A percentile compares a stretch with the other conserved stretches of the same genome.
Evolutionary conservation across 768 basidiomycete genomes (phyloP).

Genomic region (Phylloporus arenicola): DNA sequence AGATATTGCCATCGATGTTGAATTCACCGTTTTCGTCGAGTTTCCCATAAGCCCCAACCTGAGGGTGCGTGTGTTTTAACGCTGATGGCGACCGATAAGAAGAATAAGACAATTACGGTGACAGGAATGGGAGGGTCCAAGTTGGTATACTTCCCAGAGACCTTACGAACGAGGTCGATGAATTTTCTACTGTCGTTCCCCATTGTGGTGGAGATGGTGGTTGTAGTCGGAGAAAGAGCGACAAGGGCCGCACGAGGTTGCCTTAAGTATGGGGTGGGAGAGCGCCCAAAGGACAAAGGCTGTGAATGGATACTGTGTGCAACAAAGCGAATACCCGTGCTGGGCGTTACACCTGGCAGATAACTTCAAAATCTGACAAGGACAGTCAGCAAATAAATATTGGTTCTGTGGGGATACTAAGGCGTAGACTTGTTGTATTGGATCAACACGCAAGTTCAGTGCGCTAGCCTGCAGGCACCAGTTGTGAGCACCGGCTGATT

Average conservation of each 20-base stretch:
- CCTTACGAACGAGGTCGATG: conserved; percentile 24
- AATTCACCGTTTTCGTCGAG: conserved; percentile 13
- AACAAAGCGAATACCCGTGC: neutral
- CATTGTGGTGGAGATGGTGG: neutral
- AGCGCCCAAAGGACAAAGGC: conserved; percentile 1
- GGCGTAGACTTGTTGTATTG: neutral
- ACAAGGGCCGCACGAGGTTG: neutral
- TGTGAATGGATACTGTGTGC: neutral
- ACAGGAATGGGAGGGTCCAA: conserved; percentile 30
- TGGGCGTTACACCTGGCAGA: neutral
- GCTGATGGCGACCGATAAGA: neutral
- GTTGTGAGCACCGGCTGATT: too few species aligned
- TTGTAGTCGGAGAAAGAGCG: neutral
- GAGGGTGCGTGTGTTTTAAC: neutral
- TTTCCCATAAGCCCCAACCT: conserved; percentile 30
- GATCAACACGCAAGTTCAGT: neutral
- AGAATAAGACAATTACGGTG: conserved; percentile 5
- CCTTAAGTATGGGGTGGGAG: neutral
- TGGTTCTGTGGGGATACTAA: neutral
- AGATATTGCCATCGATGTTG: conserved; percentile 22
- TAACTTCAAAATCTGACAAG: neutral
- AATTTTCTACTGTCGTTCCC: conserved; percentile 21
- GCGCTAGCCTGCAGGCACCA: neutral
- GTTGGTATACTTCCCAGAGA: conserved; percentile 28
- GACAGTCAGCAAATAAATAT: neutral